phyloP scores from a whole-genome alignment of 2,329 filamentous ascomycete genomes.

The Colletotrichum sp. region DNA sequence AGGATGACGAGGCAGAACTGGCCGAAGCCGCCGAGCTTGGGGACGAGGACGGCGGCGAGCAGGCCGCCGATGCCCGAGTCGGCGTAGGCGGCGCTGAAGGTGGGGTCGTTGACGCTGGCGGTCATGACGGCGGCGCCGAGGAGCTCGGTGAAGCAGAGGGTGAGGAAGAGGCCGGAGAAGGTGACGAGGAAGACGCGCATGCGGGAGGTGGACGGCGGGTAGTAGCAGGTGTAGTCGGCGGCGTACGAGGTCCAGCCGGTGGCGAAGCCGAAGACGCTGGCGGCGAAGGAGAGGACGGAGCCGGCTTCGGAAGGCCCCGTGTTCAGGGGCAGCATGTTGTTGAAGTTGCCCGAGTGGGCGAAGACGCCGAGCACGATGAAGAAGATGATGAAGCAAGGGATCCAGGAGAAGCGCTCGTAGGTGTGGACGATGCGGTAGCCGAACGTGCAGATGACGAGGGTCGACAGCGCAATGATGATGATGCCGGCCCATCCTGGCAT shows the following conservation, averaged over 20 bases:
- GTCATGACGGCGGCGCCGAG: slow-evolving; percentile 74
- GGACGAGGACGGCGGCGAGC: slow-evolving; percentile 67
- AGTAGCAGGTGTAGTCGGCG: slow-evolving; percentile 82
- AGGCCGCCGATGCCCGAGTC: slow-evolving; percentile 64
- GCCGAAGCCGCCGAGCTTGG: slow-evolving; percentile 69
- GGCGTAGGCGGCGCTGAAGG: slow-evolving; percentile 50
- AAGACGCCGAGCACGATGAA: slow-evolving; percentile 73
- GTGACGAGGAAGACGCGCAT: slow-evolving; percentile 71
- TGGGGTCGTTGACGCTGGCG: slow-evolving; percentile 55
- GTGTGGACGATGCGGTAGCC: slow-evolving; percentile 77
- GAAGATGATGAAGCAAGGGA: slow-evolving; percentile 75
- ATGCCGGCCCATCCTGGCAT: slow-evolving; percentile 78
- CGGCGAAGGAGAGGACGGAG: slow-evolving; percentile 66
- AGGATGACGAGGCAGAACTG: slow-evolving; percentile 73
- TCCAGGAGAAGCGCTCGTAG: slow-evolving; percentile 79
- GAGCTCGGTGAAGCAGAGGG: slow-evolving; percentile 76
- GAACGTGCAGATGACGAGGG: slow-evolving; percentile 75
- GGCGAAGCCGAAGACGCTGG: slow-evolving; percentile 70
- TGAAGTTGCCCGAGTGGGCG: slow-evolving; percentile 68
- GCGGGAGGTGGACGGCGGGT: slow-evolving; percentile 64
- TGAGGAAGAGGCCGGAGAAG: slow-evolving; percentile 70
- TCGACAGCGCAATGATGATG: slow-evolving; percentile 73
- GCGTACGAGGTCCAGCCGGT: slow-evolving; percentile 78
- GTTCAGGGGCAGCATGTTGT: slow-evolving; percentile 58
- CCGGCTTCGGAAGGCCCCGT: slow-evolving; percentile 65